Evolutionary conservation across 495 filamentous ascomycete genomes (phyloP).

Genomic region (Podospora sp.): DNA sequence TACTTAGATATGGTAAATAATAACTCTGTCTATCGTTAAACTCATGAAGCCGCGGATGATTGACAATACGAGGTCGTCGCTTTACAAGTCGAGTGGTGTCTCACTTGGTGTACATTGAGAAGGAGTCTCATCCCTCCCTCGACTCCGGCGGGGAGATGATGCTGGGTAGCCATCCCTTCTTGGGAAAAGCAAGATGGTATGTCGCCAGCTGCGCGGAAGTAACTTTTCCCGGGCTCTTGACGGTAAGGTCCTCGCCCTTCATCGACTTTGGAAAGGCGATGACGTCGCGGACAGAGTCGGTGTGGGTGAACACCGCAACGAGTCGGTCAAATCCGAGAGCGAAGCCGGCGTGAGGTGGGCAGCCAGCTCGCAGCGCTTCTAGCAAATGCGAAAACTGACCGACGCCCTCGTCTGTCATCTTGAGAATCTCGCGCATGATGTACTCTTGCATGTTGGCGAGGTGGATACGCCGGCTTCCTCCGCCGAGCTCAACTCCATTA

Average conservation of each 20-base stretch:
- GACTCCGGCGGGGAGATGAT: neutral
- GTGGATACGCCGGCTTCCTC: conserved; percentile 92
- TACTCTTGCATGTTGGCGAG: conserved; percentile 81
- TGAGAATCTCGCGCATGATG: conserved; percentile 80
- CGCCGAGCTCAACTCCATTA: conserved; percentile 93
- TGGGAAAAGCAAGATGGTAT: conserved; percentile 62
- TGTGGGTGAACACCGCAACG: conserved; percentile 76
- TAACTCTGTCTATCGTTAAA: neutral
- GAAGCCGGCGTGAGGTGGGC: conserved; percentile 95
- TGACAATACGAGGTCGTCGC: neutral
- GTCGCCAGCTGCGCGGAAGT: conserved; percentile 64
- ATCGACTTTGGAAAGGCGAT: conserved; percentile 95
- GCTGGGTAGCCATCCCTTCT: conserved; percentile 3
- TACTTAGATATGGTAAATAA: neutral
- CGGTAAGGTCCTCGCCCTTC: conserved; percentile 80
- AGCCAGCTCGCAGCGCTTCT: conserved; percentile 78
- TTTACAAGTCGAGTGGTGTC: no score
- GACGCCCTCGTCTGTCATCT: conserved; percentile 62
- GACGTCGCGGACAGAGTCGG: conserved; percentile 80
- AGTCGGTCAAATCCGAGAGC: conserved; percentile 91
- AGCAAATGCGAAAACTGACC: conserved; percentile 82
- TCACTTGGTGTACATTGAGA: neutral
- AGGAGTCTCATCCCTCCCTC: neutral
- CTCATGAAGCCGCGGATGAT: neutral
- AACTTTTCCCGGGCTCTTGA: conserved; percentile 70